Percentiles rank a stretch among this genome's conserved stretches.
phyloP scores from a whole-genome alignment of 2,329 filamentous ascomycete genomes.

The Claviceps spartinae region DNA sequence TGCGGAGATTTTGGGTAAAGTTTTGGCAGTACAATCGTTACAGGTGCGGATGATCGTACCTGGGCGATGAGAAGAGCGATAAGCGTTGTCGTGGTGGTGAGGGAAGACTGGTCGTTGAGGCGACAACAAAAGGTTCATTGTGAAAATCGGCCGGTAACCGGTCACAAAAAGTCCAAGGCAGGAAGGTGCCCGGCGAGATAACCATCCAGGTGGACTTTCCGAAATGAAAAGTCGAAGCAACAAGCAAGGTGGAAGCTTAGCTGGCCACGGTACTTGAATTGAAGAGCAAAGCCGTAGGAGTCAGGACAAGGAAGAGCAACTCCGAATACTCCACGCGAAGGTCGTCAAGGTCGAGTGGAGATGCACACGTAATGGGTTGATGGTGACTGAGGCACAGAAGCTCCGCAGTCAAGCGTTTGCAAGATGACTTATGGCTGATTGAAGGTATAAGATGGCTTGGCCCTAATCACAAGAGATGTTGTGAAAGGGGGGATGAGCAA shows the following conservation, averaged over 20 bases:
- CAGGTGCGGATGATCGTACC: conserved; percentile 27
- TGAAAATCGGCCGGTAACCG: conserved; percentile 12
- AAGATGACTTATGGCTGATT: too few species aligned
- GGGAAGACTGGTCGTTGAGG: conserved; percentile 46
- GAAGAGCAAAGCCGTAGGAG: too few species aligned
- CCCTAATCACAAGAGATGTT: too few species aligned
- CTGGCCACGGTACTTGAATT: neutral
- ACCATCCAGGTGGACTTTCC: neutral
- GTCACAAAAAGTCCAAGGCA: neutral
- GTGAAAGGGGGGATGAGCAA: too few species aligned
- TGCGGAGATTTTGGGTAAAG: neutral
- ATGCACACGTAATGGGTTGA: too few species aligned
- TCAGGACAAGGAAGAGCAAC: too few species aligned
- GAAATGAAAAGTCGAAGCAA: neutral
- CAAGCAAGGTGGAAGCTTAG: neutral
- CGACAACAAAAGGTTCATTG: conserved; percentile 50
- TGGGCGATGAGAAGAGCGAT: conserved; percentile 40
- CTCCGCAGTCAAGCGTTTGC: too few species aligned
- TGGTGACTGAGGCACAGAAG: too few species aligned
- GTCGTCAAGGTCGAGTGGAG: too few species aligned
- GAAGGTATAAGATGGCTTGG: too few species aligned
- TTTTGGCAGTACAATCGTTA: neutral
- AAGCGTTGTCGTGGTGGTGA: conserved; percentile 42
- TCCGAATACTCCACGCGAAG: too few species aligned
- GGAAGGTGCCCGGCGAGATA: neutral